phyloP scores from a whole-genome alignment of 2,329 filamentous ascomycete genomes.

The Curvularia sp. region DNA sequence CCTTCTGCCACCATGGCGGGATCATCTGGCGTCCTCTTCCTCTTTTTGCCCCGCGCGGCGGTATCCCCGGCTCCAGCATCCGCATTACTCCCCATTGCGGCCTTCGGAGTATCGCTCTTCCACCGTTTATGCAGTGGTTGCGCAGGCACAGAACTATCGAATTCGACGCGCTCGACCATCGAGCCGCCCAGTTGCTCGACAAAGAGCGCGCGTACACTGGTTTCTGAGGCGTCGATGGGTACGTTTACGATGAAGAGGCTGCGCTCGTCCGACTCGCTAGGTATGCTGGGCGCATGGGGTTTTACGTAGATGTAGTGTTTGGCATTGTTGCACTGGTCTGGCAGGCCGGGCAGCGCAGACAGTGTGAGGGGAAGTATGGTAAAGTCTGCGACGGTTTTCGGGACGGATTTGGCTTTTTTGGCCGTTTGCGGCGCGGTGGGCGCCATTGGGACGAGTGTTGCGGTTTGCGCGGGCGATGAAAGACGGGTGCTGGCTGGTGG shows the following conservation, averaged over 20 bases:
- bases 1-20: slow-evolving; percentile 47
- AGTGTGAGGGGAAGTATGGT: slow-evolving; percentile 72
- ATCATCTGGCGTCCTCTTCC: slow-evolving; percentile 55
- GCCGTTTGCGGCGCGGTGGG: slow-evolving; percentile 22
- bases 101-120: slow-evolving; percentile 28
- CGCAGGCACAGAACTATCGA: slow-evolving; percentile 60
- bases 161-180: slow-evolving; percentile 77
- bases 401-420: slow-evolving; percentile 27
- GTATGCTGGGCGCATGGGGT: slow-evolving; percentile 75
- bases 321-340: slow-evolving; percentile 54
- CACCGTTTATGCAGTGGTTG: slow-evolving; percentile 58
- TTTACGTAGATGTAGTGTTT: slow-evolving; percentile 89
- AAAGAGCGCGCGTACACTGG: slow-evolving; percentile 79
- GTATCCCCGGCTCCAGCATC: slow-evolving; percentile 15
- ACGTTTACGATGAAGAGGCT: slow-evolving; percentile 92
- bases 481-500: slow-evolving; percentile 1
- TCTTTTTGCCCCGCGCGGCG: slow-evolving; percentile 57
- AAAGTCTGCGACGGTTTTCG: slow-evolving; percentile 64
- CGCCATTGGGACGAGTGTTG: slow-evolving; percentile 26
- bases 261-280: slow-evolving; percentile 69
- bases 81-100: not conserved
- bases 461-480: not conserved
- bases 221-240: slow-evolving; percentile 80
- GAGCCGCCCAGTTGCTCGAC: slow-evolving; percentile 75
- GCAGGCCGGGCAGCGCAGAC: slow-evolving; percentile 52